Conservation (phyloP, 495 filamentous ascomycete genomes). For the Lepraria neglecta region DNA sequence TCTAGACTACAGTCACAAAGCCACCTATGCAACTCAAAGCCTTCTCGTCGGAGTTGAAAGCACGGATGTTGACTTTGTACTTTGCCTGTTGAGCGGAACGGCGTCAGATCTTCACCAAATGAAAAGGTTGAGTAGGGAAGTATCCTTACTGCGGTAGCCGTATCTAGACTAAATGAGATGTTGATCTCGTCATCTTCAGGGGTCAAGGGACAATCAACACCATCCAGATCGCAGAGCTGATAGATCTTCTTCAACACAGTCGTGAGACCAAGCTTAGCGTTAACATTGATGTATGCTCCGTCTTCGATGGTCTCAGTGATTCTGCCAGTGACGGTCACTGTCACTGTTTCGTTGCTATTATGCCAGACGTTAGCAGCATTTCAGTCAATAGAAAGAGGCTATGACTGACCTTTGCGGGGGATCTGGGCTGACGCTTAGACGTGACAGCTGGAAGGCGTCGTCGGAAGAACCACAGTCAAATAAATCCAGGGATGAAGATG, state of each 20-base stretch:
- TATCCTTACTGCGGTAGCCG: not conserved
- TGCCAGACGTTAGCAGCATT: not conserved
- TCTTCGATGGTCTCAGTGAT: not conserved
- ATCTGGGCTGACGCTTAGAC: not conserved
- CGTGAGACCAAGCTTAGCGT: not conserved
- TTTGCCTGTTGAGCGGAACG: not conserved
- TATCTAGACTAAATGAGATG: not conserved
- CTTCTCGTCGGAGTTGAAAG: not conserved
- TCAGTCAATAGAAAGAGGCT: not conserved
- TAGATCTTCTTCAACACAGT: not conserved
- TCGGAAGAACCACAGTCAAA: not conserved
- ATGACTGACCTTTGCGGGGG: not conserved
- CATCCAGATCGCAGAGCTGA: not conserved
- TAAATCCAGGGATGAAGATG: not conserved
- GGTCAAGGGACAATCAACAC: not conserved
- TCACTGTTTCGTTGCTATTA: not conserved
- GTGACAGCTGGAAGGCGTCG: not conserved
- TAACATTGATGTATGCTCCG: not conserved
- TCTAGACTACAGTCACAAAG: not conserved
- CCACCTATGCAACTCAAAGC: not conserved
- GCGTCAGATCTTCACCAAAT: not conserved
- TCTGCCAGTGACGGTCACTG: not conserved
- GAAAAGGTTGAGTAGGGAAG: not conserved
- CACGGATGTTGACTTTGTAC: not conserved
- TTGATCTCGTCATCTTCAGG: not conserved